Evolutionary conservation across 768 basidiomycete species (phyloP).

Genomic region (Suillus bovinus): DNA sequence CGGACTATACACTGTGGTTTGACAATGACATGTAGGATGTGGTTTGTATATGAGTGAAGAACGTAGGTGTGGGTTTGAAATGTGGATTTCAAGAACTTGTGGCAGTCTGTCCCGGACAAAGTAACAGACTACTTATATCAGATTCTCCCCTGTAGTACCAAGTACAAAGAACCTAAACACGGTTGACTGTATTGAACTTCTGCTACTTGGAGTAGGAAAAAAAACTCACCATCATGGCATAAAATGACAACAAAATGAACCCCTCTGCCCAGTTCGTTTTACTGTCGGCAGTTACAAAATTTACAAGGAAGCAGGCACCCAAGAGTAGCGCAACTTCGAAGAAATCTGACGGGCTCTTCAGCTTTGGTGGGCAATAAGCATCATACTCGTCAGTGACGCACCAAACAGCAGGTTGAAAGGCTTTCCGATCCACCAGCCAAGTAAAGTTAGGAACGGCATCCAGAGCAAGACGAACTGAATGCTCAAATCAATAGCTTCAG

Average conservation of each 20-base stretch:
- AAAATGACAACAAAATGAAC: conserved; percentile 63
- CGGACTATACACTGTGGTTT: neutral
- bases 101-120: conserved; percentile 28
- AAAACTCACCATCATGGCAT: conserved; percentile 58
- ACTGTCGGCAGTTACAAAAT: conserved; percentile 75
- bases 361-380: neutral
- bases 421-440: conserved; percentile 65
- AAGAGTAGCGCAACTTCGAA: conserved; percentile 68
- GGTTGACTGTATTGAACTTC: neutral
- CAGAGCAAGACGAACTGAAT: conserved; percentile 80
- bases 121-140: conserved; percentile 48
- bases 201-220: neutral
- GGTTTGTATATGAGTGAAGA: neutral
- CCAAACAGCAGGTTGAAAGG: conserved; percentile 71
- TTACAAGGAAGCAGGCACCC: conserved; percentile 73
- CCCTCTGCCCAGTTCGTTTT: conserved; percentile 85
- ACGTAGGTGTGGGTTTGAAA: conserved; percentile 15
- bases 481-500: conserved; percentile 71
- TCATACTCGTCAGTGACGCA: conserved; percentile 28
- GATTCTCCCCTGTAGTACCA: conserved; percentile 69
- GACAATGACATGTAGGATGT: neutral
- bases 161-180: conserved; percentile 52
- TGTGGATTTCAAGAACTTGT: conserved; percentile 20
- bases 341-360: conserved; percentile 45
- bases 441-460: conserved; percentile 70